Conservation (phyloP, 371 early-diverging fungal species). For the Mortierella sp. region DNA sequence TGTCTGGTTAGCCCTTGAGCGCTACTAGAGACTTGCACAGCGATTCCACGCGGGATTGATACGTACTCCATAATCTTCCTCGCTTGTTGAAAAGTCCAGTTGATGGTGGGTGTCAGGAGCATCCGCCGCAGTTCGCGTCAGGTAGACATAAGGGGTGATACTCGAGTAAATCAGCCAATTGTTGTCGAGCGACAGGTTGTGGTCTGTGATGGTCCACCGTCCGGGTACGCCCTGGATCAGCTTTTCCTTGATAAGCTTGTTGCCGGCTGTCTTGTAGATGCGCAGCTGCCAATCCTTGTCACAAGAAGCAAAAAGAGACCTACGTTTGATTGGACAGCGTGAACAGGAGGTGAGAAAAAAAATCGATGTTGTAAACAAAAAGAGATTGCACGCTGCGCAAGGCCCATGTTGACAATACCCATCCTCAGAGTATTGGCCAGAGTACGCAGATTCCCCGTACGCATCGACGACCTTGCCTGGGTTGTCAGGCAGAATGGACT, state of each 20-base stretch:
- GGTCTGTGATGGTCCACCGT: conserved; percentile 70
- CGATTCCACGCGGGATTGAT: neutral
- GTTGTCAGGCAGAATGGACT: conserved; percentile 56
- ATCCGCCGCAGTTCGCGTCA: conserved; percentile 60
- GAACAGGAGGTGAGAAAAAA: neutral
- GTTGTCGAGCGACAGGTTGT: conserved; percentile 60
- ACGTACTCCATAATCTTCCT: conserved; percentile 49
- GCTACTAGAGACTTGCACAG: neutral
- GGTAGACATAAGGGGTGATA: conserved; percentile 65
- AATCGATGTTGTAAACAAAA: neutral
- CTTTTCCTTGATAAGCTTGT: conserved; percentile 42
- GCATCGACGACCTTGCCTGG: conserved; percentile 46
- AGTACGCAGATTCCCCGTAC: conserved; percentile 57
- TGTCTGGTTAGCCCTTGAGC: neutral
- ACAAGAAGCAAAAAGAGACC: conserved; percentile 63
- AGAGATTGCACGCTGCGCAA: conserved; percentile 22
- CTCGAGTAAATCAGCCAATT: conserved; percentile 69
- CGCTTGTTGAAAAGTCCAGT: conserved; percentile 57
- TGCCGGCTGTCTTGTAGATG: conserved; percentile 60
- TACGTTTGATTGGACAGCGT: conserved; percentile 3
- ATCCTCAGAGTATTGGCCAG: conserved; percentile 63
- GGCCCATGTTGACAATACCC: conserved; percentile 42
- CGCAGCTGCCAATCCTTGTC: conserved; percentile 66
- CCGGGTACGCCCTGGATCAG: conserved; percentile 58
- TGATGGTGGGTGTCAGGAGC: conserved; percentile 49